These are phyloP conservation scores for Triadica sebifera DNA, from an alignment of 345 rosid species.

Conservation along the genomic window DNA sequence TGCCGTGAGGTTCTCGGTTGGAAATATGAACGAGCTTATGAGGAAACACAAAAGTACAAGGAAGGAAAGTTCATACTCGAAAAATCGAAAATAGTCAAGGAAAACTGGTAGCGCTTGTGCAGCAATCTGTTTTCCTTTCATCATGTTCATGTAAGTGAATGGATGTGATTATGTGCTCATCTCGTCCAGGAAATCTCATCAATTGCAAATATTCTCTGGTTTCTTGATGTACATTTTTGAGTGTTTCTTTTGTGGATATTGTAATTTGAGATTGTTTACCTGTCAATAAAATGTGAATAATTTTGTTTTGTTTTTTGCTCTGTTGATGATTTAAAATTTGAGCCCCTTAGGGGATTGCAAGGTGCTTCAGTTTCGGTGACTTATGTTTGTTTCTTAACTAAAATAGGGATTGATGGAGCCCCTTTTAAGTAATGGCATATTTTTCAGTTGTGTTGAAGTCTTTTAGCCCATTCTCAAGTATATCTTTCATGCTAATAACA, in stretches of 20 bases:
- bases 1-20: conserved; percentile 25
- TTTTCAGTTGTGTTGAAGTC: neutral
- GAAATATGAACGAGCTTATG: conserved; percentile 29
- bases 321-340: neutral
- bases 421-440: neutral
- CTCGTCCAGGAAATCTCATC: conserved; percentile 23
- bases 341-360: conserved; percentile 2
- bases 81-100: conserved; percentile 21
- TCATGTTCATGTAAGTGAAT: conserved; percentile 19
- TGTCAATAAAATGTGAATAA: conserved; percentile 30
- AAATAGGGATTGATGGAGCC: neutral
- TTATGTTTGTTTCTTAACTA: neutral
- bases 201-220: conserved; percentile 21
- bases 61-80: conserved; percentile 30
- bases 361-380: neutral
- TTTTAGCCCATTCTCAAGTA: neutral
- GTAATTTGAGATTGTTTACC: conserved; percentile 19
- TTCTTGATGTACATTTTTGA: conserved; percentile 16
- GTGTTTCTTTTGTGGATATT: conserved; percentile 23
- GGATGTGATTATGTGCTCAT: conserved; percentile 17
- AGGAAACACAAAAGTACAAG: conserved; percentile 23
- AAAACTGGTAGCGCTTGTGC: conserved; percentile 19
- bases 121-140: conserved; percentile 21
- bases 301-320: neutral
- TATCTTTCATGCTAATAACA: neutral